Evolutionary conservation across 306 rosid genomes (phyloP), one percentile per base, ranked within the genome.

Genomic region (Prunus fruticosa): DNA sequence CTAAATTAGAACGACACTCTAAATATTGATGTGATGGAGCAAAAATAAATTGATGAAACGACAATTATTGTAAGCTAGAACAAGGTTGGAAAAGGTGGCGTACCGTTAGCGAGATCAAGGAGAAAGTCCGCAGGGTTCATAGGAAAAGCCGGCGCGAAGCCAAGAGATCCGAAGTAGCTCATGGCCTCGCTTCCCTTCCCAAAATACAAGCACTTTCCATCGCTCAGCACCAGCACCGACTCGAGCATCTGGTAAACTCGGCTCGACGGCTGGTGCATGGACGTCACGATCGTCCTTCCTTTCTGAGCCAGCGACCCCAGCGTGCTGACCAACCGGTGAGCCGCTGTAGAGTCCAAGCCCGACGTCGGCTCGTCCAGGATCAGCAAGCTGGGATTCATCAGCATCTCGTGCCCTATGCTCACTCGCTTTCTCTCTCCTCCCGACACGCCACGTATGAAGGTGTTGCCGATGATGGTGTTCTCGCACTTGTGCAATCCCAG

Each of bases 51-150:
- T 38, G 43, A 38, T 38, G 2, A 38, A 38, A 38, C 2, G 2
- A 6, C 43, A 38, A 38, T 38, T 6, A 38, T 6, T 8, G 43
- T 38, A 38, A 38, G 43, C 8, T 38, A 38, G 43, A 38, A 38
- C 43, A 52, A n/a, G 61, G 28, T 56, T n/a, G 28, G 62, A 19
- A 41, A 67, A 56, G 7, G 14, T 63, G 75, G 81, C 97, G 79
- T 91, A 91, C 98, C 98, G 73, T 91, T 93, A 10, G 98, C 98
- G 80, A 93, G 93, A 82, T 93, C 97, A 20, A 93, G 98, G 71
- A 93, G 85, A 62, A 93, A 93, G 79, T 93, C 97, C 5, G 98
- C 98, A 64, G 98, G 97, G 27, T 93, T 93, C 84, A 93, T 86
- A 8, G 98, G 89, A 23, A 91, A 91, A 22, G 88, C 84, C 10